Evolutionary conservation across 352 stramenopile genomes (phyloP).

Genomic region (Globisporangium canariense): DNA sequence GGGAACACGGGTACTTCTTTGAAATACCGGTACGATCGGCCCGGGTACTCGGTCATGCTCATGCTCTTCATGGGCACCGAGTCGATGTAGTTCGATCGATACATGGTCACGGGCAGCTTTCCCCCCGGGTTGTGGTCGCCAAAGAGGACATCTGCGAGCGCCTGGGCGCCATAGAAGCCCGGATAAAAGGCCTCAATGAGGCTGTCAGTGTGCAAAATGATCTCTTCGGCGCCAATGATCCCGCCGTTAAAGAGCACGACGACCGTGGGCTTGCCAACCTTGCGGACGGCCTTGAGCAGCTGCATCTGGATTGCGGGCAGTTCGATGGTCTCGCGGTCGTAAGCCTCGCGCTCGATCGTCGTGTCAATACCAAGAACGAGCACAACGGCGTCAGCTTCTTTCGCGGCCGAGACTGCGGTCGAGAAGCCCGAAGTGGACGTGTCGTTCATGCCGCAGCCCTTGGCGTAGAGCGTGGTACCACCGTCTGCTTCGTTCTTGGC

Average conservation of each 20-base stretch:
- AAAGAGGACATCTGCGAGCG: constrained; percentile 82
- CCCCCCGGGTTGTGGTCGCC: constrained; percentile 74
- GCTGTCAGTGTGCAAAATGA: constrained; percentile 57
- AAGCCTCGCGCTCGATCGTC: constrained; percentile 67
- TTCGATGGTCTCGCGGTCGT: constrained; percentile 72
- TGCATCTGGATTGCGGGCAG: constrained; percentile 73
- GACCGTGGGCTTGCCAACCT: constrained; percentile 58
- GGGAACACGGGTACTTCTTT: constrained; percentile 85
- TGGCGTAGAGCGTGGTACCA: constrained; percentile 26
- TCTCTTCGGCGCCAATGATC: constrained; percentile 71
- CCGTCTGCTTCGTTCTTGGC: constrained; percentile 32
- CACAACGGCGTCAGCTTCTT: constrained; percentile 51
- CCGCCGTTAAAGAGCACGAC: constrained; percentile 89
- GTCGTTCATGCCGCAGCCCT: constrained; percentile 60
- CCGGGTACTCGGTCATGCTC: constrained; percentile 87
- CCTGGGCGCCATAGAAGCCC: constrained; percentile 76
- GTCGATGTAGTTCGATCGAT: constrained; percentile 73
- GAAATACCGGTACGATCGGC: constrained; percentile 91
- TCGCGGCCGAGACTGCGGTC: constrained; percentile 34
- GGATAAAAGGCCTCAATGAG: constrained; percentile 84
- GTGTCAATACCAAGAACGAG: constrained; percentile 85
- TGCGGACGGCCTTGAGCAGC: constrained; percentile 65
- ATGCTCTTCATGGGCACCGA: constrained; percentile 84
- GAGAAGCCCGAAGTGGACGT: constrained; percentile 57
- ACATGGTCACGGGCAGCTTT: constrained; percentile 88